phyloP scores from a whole-genome alignment of 768 basidiomycete species.

The Podaxis sp. region DNA sequence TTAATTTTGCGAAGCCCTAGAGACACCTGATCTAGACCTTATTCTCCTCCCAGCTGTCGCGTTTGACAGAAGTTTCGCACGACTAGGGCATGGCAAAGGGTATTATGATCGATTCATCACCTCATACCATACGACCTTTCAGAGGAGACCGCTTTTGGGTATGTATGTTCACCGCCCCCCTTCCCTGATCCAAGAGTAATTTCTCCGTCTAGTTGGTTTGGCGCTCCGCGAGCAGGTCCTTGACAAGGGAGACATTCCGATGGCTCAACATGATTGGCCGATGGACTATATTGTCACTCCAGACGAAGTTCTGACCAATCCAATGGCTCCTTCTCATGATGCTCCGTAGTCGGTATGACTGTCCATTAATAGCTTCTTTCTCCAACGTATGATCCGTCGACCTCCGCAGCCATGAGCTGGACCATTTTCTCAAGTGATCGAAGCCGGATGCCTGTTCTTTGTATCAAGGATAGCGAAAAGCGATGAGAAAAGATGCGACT shows the following conservation, averaged over 20 bases:
- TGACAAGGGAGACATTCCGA: slow-evolving; percentile 50
- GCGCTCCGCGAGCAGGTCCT: slow-evolving; percentile 65
- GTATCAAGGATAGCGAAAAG: too few species aligned
- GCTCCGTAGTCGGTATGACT: background rate
- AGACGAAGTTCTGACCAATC: slow-evolving; percentile 24
- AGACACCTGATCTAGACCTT: slow-evolving; percentile 45
- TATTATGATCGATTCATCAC: slow-evolving; percentile 79
- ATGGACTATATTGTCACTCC: slow-evolving; percentile 60
- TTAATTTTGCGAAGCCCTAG: slow-evolving; percentile 1
- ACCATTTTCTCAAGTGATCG: background rate
- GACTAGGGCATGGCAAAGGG: slow-evolving; percentile 82
- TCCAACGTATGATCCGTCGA: background rate
- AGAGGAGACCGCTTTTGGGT: slow-evolving; percentile 61
- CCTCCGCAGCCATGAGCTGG: background rate
- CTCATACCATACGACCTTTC: slow-evolving; percentile 45
- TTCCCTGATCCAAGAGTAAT: background rate
- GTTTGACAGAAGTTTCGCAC: slow-evolving; percentile 66
- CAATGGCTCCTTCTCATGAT: background rate
- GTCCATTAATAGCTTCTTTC: background rate
- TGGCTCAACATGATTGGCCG: slow-evolving; percentile 58
- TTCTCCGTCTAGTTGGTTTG: slow-evolving; percentile 52
- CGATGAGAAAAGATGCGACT: too few species aligned
- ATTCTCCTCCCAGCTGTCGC: slow-evolving; percentile 71
- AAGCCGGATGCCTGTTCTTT: too few species aligned
- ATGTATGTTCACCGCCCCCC: slow-evolving; percentile 20